These are phyloP conservation scores for Aureobasidium sp. DNA, from an alignment of 2,329 filamentous ascomycete species.

Conservation along the genomic window DNA sequence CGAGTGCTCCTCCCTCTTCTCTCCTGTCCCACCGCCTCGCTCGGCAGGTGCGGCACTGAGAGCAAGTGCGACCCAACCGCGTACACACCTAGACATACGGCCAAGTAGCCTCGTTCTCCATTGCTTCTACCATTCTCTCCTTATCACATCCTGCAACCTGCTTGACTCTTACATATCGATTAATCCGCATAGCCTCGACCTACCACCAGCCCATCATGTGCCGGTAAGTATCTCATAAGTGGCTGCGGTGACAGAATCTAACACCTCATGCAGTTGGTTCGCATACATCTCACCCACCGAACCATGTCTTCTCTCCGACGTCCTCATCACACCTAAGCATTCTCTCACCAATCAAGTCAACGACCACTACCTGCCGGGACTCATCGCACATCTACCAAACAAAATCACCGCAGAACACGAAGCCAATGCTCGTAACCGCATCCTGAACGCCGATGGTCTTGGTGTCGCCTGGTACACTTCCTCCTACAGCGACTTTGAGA, in stretches of 20 bases:
- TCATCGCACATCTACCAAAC: slow-evolving; percentile 47
- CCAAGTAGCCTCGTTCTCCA: neutral
- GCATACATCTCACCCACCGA: slow-evolving; percentile 60
- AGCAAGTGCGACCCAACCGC: neutral
- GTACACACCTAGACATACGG: neutral
- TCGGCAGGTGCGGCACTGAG: neutral
- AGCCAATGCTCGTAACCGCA: slow-evolving; percentile 55
- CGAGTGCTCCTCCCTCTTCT: neutral
- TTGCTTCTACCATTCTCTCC: neutral
- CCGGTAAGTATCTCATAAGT: too few relatives aligned
- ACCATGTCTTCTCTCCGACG: slow-evolving; percentile 61
- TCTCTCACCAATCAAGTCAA: slow-evolving; percentile 51
- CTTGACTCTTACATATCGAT: neutral
- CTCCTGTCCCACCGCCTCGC: neutral
- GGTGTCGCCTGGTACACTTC: slow-evolving; percentile 62
- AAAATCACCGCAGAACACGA: slow-evolving; percentile 46
- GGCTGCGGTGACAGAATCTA: too few relatives aligned
- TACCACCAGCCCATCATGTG: slow-evolving; percentile 30
- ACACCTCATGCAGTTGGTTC: too few relatives aligned
- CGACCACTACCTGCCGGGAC: slow-evolving; percentile 61
- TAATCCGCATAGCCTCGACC: neutral
- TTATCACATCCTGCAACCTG: slow-evolving; percentile 35
- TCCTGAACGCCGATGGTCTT: slow-evolving; percentile 62
- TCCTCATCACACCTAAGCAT: slow-evolving; percentile 53
- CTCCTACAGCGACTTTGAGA: slow-evolving; percentile 46